Evolutionary conservation across 1,284 basidiomycete species (phyloP), one percentile per base, ranked within the genome.

Genomic region (Rhodotorula sp.): DNA sequence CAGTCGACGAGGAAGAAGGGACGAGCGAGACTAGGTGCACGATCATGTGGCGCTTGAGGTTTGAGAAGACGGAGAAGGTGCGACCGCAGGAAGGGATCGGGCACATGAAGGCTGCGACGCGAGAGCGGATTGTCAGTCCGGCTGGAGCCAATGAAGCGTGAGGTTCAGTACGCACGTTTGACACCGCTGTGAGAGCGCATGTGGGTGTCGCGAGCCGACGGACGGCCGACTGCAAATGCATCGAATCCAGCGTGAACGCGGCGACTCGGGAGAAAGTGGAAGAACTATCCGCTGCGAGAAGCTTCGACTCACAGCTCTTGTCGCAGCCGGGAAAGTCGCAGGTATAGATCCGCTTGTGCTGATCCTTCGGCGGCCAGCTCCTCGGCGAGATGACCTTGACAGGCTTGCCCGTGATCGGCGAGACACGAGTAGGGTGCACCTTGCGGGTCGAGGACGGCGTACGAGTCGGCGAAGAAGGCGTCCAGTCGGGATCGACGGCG

Each of bases 1-100:
- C 5, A n/a, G 24, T n/a, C 1, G 22, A 17, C n/a, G 22, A 27
- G 7, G 29, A 44, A 29, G 17, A 29, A 19, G 27, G 22, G 51
- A 24, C 4, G 32, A 20, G 29, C 30, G 27, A 24, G 19, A 29
- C 0, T 34, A 51, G 24, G 49, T 66, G 15, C 32, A 72, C 68
- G 24, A 70, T 53, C 73, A 74, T 72, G 66, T 74, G 73, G 2
- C 73, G 62, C 46, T 74, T 74, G 17, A 74, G 64, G 53, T 74
- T 74, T 5, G 51, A 57, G 52, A 73, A 72, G 29, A 74, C 70
- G 1, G 63, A 62, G 62, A 74, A 74, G 9, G 51, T 6, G 6
- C 73, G 63, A 4, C 44, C 29, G 49, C 73, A 74, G 5, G 57
- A 36, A 19, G 73, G 60, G 29, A 74, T 46, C 13, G 73, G 73